A percentile compares a stretch with the other conserved stretches of the same genome.
phyloP scores from a whole-genome alignment of 257 asterid genomes.

The Solanum bukasovii region DNA sequence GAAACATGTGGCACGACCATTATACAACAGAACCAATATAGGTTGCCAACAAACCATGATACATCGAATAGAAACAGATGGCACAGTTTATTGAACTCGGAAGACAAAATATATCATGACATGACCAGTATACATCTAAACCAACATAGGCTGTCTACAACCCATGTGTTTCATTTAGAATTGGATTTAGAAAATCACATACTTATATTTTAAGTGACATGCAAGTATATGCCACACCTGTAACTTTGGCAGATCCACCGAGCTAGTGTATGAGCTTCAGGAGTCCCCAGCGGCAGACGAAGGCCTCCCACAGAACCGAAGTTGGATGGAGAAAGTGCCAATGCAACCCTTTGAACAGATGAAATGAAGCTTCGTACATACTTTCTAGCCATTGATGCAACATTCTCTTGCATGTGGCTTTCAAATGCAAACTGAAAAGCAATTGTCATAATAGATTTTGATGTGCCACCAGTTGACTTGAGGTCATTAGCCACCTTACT shows the following conservation, averaged over 20 bases:
- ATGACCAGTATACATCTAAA: neutral
- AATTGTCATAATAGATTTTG: conserved; percentile 74
- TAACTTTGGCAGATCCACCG: conserved; percentile 83
- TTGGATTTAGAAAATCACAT: neutral
- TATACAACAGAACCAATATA: conserved; percentile 1
- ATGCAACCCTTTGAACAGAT: conserved; percentile 80
- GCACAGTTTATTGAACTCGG: neutral
- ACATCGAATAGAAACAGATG: neutral
- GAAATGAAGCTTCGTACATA: conserved; percentile 82
- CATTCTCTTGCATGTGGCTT: conserved; percentile 79
- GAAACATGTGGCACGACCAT: neutral
- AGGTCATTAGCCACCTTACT: conserved; percentile 34
- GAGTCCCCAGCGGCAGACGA: conserved; percentile 63
- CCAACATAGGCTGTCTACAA: neutral
- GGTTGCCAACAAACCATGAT: neutral
- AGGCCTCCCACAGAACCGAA: conserved; percentile 52
- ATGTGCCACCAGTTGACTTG: conserved; percentile 19
- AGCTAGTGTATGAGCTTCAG: conserved; percentile 75
- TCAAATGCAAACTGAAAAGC: conserved; percentile 82
- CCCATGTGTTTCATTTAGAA: neutral
- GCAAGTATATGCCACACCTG: conserved; percentile 29
- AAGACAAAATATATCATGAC: neutral
- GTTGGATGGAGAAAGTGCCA: conserved; percentile 76
- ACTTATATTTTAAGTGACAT: neutral
- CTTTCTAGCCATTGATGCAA: conserved; percentile 77